These are phyloP conservation scores for Ogataea trehalophila DNA, from an alignment of 805 yeast genomes.

Conservation along the genomic window DNA sequence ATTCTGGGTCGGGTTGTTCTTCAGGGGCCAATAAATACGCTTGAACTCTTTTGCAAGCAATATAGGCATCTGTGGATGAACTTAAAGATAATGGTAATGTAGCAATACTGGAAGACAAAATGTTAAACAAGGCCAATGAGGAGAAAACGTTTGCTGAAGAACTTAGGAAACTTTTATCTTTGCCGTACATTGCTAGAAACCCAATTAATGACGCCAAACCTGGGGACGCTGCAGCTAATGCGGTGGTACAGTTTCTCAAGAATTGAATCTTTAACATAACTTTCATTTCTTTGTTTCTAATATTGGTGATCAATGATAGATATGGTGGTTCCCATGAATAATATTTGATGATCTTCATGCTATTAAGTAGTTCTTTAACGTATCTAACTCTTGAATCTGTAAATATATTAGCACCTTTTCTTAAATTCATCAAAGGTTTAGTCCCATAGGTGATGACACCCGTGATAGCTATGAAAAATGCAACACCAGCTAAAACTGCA, in stretches of 20 bases:
- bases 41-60: constrained; percentile 56
- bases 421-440: constrained; percentile 45
- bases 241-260: constrained; percentile 55
- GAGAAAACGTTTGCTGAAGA: constrained; percentile 65
- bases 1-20: constrained; percentile 28
- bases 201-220: constrained; percentile 65
- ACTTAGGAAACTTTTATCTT: constrained; percentile 29
- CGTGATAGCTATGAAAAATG: constrained; percentile 48
- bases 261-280: constrained; percentile 60
- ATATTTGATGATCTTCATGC: constrained; percentile 77
- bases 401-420: constrained; percentile 52
- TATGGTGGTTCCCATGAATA: constrained; percentile 93
- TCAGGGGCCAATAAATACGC: constrained; percentile 41
- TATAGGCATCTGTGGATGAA: constrained; percentile 60
- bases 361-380: constrained; percentile 73
- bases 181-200: constrained; percentile 38
- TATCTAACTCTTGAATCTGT: constrained; percentile 76
- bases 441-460: constrained; percentile 42
- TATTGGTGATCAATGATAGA: constrained; percentile 44
- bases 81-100: constrained; percentile 69
- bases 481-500: constrained; percentile 67
- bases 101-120: constrained; percentile 56
- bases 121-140: constrained; percentile 63
- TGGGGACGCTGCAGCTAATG: constrained; percentile 65
- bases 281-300: constrained; percentile 59